Conservation (phyloP, 225 moss, liverwort and hornwort genomes). For the Lunularia cruciata region DNA sequence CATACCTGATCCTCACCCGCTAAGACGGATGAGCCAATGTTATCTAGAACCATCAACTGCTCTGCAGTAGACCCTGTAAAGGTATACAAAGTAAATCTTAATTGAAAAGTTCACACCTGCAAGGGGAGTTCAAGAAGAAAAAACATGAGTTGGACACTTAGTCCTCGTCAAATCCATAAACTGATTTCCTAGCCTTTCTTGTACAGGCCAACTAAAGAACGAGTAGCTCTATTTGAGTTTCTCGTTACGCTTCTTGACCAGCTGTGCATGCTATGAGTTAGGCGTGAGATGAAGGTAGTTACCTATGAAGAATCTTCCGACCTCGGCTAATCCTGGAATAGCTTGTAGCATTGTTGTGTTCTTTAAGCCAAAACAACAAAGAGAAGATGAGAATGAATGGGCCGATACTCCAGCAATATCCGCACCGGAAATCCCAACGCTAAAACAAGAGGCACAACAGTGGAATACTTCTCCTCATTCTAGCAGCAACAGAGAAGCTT, state of each 20-base stretch:
- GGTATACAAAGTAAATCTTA: neutral
- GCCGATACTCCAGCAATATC: neutral
- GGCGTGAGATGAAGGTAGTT: too few species aligned
- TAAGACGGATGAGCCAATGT: conserved; percentile 53
- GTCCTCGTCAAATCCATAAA: too few species aligned
- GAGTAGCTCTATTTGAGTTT: too few species aligned
- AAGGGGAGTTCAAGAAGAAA: neutral
- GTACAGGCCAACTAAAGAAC: too few species aligned
- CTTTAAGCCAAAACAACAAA: conserved; percentile 6
- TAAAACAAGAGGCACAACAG: too few species aligned
- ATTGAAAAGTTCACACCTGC: neutral
- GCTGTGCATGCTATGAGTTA: too few species aligned
- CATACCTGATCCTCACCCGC: conserved; percentile 50
- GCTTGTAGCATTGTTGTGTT: conserved; percentile 51
- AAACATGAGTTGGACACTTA: too few species aligned
- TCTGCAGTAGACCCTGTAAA: conserved; percentile 50
- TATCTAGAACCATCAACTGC: conserved; percentile 55
- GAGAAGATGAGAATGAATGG: neutral
- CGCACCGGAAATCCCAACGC: neutral
- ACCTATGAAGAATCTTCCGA: conserved; percentile 55
- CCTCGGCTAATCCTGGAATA: conserved; percentile 49
- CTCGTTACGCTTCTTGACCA: too few species aligned
- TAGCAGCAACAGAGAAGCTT: too few species aligned
- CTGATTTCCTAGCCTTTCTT: too few species aligned
- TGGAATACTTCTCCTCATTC: too few species aligned